A percentile compares a stretch with the other conserved stretches of the same genome.
These are phyloP conservation scores for Fusarium nurragi DNA, from an alignment of 2,329 filamentous ascomycete genomes.

Conservation along the genomic window DNA sequence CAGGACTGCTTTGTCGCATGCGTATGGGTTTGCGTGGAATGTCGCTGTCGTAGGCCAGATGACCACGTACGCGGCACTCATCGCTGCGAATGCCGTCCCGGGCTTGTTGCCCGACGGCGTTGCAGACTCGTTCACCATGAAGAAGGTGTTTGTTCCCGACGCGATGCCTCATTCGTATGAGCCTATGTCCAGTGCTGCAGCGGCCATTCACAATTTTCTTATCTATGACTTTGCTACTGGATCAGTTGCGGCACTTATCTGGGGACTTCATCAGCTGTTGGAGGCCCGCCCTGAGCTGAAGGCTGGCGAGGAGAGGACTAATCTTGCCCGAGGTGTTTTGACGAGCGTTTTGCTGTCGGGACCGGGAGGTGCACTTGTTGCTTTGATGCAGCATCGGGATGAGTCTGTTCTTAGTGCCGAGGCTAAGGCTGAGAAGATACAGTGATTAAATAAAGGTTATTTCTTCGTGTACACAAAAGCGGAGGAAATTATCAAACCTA, in stretches of 20 bases:
- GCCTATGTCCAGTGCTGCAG: conserved; percentile 30
- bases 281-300: conserved; percentile 29
- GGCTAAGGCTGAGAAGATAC: conserved; percentile 36
- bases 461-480: too few species aligned
- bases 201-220: conserved; percentile 38
- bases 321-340: conserved; percentile 28
- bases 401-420: conserved; percentile 39
- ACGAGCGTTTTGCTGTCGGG: conserved; percentile 38
- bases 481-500: neutral
- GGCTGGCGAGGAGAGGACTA: conserved; percentile 27
- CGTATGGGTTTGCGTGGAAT: conserved; percentile 42
- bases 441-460: conserved; percentile 6
- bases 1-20: conserved; percentile 33
- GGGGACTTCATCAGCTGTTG: conserved; percentile 30
- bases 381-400: conserved; percentile 42
- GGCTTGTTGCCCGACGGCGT: conserved; percentile 30
- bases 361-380: conserved; percentile 37
- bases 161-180: conserved; percentile 24
- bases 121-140: conserved; percentile 18
- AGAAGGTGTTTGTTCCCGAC: conserved; percentile 34
- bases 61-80: conserved; percentile 26
- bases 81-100: conserved; percentile 18
- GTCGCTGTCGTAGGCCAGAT: conserved; percentile 40
- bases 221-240: conserved; percentile 41
- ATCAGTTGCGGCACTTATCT: conserved; percentile 27